These are phyloP conservation scores for Aspergillus floridensis DNA, from an alignment of 2,329 filamentous ascomycete species.

Conservation along the genomic window DNA sequence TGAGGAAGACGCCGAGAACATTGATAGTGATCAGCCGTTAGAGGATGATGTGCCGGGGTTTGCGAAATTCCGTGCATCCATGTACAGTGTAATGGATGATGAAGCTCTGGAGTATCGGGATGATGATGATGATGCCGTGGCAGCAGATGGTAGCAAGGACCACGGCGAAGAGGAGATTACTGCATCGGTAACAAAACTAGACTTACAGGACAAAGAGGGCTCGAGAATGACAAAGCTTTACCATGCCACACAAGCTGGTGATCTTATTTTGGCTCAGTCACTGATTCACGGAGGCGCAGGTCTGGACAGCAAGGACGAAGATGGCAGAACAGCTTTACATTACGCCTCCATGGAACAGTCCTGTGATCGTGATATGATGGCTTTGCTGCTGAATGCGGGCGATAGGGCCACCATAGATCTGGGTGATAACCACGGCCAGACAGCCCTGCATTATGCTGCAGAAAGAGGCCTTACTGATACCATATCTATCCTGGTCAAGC, in stretches of 20 bases:
- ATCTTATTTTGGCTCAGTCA: constrained; percentile 2
- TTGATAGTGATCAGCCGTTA: constrained; percentile 26
- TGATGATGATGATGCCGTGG: not conserved
- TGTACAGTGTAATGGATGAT: constrained; percentile 24
- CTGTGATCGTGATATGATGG: not conserved
- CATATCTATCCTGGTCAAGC: constrained; percentile 18
- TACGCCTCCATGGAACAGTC: constrained; percentile 3
- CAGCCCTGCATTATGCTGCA: constrained; percentile 26
- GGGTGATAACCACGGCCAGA: constrained; percentile 20
- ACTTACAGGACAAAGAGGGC: constrained; percentile 9
- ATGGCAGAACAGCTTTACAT: constrained; percentile 1
- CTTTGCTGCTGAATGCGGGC: constrained; percentile 3
- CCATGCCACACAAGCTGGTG: constrained; percentile 5
- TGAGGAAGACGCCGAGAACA: constrained; percentile 15
- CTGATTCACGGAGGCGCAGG: constrained; percentile 1
- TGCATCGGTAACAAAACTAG: constrained; percentile 3
- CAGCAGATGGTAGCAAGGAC: not conserved
- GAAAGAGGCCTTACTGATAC: constrained; percentile 18
- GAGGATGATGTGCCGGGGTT: constrained; percentile 21
- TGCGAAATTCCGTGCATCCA: constrained; percentile 24
- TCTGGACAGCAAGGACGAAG: not conserved
- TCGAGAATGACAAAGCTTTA: constrained; percentile 28
- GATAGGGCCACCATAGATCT: constrained; percentile 2
- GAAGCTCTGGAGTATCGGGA: not conserved
- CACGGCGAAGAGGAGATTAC: constrained; percentile 2